Conservation (phyloP, 1,284 basidiomycete genomes). For the Moniliella sp. region DNA sequence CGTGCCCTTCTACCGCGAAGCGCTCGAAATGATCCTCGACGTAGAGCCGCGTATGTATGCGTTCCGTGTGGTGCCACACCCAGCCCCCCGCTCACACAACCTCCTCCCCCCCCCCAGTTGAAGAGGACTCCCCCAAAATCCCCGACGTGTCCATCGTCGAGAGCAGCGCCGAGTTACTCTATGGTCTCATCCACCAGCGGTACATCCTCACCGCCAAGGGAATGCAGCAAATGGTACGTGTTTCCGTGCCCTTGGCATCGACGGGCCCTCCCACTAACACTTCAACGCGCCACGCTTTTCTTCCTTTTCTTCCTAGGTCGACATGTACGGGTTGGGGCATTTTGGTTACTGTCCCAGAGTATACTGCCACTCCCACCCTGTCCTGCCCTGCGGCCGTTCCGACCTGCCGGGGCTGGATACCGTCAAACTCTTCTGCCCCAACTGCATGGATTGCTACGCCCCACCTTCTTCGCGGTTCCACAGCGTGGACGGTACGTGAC, state of each 20-base stretch:
- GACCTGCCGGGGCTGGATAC: constrained; percentile 94
- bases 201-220: constrained; percentile 87
- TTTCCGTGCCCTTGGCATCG: not conserved
- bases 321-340: constrained; percentile 77
- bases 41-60: constrained; percentile 50
- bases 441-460: constrained; percentile 87
- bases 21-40: constrained; percentile 99
- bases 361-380: constrained; percentile 67
- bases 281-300: no score
- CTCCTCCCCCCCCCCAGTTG: not conserved
- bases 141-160: constrained; percentile 88
- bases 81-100: not conserved
- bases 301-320: constrained; percentile 43
- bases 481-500: constrained; percentile 71
- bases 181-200: constrained; percentile 88
- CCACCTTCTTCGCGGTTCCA: constrained; percentile 88
- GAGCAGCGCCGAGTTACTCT: constrained; percentile 84
- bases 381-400: constrained; percentile 82
- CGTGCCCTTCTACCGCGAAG: constrained; percentile 97
- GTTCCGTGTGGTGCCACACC: not conserved
- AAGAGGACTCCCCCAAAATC: constrained; percentile 66
- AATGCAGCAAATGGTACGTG: constrained; percentile 70
- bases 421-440: constrained; percentile 93
- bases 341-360: constrained; percentile 92
- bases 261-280: not conserved